Conservation (phyloP, 345 rosid genomes). For the Hypericum perforatum region DNA sequence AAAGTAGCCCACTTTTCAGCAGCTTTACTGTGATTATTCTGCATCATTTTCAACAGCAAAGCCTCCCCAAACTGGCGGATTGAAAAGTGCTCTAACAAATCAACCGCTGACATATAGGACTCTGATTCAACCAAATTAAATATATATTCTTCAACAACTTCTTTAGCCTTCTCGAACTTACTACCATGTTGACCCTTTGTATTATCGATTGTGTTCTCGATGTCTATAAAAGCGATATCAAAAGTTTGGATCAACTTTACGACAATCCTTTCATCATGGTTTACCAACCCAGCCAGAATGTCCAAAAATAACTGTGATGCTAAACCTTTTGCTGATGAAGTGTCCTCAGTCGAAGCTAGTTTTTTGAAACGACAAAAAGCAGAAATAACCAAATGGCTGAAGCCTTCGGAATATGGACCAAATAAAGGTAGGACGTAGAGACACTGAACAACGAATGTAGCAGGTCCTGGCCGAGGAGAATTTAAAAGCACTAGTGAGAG, state of each 20-base stretch:
- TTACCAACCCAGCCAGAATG: constrained; percentile 36
- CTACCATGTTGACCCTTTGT: constrained; percentile 20
- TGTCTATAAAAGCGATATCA: constrained; percentile 39
- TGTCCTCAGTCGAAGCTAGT: constrained; percentile 26
- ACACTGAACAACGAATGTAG: constrained; percentile 54
- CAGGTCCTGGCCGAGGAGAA: constrained; percentile 69
- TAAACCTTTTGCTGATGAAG: constrained; percentile 36
- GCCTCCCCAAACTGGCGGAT: constrained; percentile 62
- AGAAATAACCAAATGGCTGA: constrained; percentile 81
- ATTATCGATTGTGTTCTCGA: constrained; percentile 40
- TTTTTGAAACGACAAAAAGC: constrained; percentile 60
- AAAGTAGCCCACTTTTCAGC: constrained; percentile 93
- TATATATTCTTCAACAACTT: constrained; percentile 53
- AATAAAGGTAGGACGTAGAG: constrained; percentile 64
- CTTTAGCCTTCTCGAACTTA: constrained; percentile 24
- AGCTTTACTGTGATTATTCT: constrained; percentile 56
- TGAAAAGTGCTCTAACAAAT: constrained; percentile 68
- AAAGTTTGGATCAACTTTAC: constrained; percentile 50
- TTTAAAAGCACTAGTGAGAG: constrained; percentile 46
- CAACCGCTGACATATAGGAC: constrained; percentile 67
- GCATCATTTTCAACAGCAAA: constrained; percentile 66
- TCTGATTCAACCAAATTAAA: constrained; percentile 41
- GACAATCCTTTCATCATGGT: constrained; percentile 53
- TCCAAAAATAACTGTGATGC: constrained; percentile 55
- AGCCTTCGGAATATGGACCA: constrained; percentile 61